phyloP scores from a whole-genome alignment of 2,329 filamentous ascomycete genomes.

The Coleophoma crateriformis region DNA sequence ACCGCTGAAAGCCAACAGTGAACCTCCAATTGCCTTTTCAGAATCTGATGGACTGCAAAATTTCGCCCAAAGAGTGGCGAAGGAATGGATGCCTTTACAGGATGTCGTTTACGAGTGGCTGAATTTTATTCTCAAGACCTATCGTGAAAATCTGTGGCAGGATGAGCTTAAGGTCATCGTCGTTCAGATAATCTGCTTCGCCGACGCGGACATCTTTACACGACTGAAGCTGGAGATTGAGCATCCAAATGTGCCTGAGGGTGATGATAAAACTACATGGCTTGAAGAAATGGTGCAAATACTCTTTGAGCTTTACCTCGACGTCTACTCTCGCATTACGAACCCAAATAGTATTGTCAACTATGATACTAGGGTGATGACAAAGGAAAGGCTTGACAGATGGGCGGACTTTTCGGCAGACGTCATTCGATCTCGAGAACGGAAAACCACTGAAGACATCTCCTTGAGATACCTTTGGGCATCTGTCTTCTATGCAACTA shows the following conservation, averaged over 20 bases:
- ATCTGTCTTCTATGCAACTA: slow-evolving; percentile 54
- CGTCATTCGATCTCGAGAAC: slow-evolving; percentile 31
- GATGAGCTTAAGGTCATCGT: slow-evolving; percentile 50
- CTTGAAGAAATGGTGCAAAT: slow-evolving; percentile 49
- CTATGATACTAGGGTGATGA: slow-evolving; percentile 40
- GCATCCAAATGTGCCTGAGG: slow-evolving; percentile 4
- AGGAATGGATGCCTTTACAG: slow-evolving; percentile 45
- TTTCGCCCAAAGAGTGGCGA: slow-evolving; percentile 45
- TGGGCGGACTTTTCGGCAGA: slow-evolving; percentile 55
- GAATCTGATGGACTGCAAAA: slow-evolving; percentile 44
- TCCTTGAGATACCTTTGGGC: slow-evolving; percentile 61
- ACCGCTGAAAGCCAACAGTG: slow-evolving; percentile 42
- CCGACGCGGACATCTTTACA: slow-evolving; percentile 47
- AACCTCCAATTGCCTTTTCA: slow-evolving; percentile 40
- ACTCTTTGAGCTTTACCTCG: slow-evolving; percentile 62
- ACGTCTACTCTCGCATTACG: slow-evolving; percentile 58
- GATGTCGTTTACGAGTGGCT: slow-evolving; percentile 58
- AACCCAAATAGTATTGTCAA: slow-evolving; percentile 52
- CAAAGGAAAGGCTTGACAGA: slow-evolving; percentile 52
- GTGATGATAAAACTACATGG: slow-evolving; percentile 26
- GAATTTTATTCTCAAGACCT: slow-evolving; percentile 41
- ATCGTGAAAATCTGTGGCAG: slow-evolving; percentile 50
- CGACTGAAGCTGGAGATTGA: slow-evolving; percentile 38
- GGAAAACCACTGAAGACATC: slow-evolving; percentile 31
- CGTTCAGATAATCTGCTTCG: slow-evolving; percentile 42